These are phyloP conservation scores for Metschnikowia drakensbergensis DNA, from an alignment of 805 yeast species.

Conservation along the genomic window DNA sequence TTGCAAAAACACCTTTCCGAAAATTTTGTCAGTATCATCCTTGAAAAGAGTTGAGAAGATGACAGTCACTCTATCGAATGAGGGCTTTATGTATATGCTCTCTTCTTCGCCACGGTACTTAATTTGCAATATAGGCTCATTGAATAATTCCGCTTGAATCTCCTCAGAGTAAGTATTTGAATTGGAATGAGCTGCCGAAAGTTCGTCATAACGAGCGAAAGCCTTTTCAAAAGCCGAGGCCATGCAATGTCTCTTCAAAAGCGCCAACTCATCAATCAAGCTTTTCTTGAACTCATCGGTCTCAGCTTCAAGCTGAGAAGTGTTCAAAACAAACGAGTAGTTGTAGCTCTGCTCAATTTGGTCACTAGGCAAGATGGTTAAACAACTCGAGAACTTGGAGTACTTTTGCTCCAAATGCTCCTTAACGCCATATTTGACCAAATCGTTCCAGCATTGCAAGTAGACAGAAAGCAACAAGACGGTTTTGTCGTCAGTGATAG, in stretches of 20 bases:
- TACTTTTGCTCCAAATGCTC: conserved; percentile 51
- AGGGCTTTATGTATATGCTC: conserved; percentile 83
- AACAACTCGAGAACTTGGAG: conserved; percentile 32
- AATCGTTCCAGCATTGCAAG: conserved; percentile 75
- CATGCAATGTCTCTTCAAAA: conserved; percentile 79
- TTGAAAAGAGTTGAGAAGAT: conserved; percentile 91
- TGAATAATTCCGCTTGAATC: conserved; percentile 39
- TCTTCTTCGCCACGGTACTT: conserved; percentile 87
- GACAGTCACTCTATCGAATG: conserved; percentile 94
- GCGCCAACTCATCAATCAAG: conserved; percentile 61
- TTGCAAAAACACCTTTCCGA: conserved; percentile 84
- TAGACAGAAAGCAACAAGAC: conserved; percentile 62
- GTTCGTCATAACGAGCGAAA: conserved; percentile 68
- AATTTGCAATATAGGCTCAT: conserved; percentile 60
- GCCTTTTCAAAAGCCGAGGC: conserved; percentile 93
- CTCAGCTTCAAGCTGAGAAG: conserved; percentile 32
- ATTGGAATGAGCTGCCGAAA: conserved; percentile 48
- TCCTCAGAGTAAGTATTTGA: conserved; percentile 43
- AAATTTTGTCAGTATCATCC: conserved; percentile 93
- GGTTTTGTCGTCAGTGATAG: conserved; percentile 66
- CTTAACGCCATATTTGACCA: conserved; percentile 61
- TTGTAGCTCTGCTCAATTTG: conserved; percentile 77
- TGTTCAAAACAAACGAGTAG: conserved; percentile 68
- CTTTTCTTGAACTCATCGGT: conserved; percentile 46
- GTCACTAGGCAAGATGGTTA: conserved; percentile 26